Conservation (phyloP, 2,329 filamentous ascomycete genomes). For the Intubia oerlemansii region DNA sequence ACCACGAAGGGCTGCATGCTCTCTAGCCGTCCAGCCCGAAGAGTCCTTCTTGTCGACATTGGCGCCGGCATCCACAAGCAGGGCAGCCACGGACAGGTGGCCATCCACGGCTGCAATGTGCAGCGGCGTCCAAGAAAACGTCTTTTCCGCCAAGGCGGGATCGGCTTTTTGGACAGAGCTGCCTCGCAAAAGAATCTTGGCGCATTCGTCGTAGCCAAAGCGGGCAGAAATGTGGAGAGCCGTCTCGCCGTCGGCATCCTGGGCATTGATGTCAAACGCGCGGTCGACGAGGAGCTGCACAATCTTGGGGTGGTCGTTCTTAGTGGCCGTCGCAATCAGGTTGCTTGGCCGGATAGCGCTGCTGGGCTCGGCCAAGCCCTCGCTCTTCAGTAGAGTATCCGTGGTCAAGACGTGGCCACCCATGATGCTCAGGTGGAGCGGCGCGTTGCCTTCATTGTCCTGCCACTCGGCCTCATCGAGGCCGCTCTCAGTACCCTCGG, state of each 20-base stretch:
- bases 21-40: slow-evolving; percentile 84
- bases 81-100: slow-evolving; percentile 49
- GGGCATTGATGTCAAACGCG: slow-evolving; percentile 83
- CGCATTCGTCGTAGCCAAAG: slow-evolving; percentile 68
- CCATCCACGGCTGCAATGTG: slow-evolving; percentile 87
- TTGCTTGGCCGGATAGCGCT: too few species aligned
- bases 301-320: slow-evolving; percentile 67
- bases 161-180: slow-evolving; percentile 47
- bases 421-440: slow-evolving; percentile 78
- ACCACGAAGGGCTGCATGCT: slow-evolving; percentile 78
- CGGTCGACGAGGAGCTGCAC: slow-evolving; percentile 76
- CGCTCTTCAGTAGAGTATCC: slow-evolving; percentile 55
- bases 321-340: slow-evolving; percentile 72
- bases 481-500: slow-evolving; percentile 46
- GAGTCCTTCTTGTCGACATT: slow-evolving; percentile 56
- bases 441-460: slow-evolving; percentile 76
- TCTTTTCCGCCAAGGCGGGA: slow-evolving; percentile 42
- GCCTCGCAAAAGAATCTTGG: slow-evolving; percentile 51
- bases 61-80: slow-evolving; percentile 60
- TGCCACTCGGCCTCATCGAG: slow-evolving; percentile 84
- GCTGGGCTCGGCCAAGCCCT: slow-evolving; percentile 27
- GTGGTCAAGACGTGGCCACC: slow-evolving; percentile 80
- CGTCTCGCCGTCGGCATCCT: slow-evolving; percentile 75
- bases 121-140: slow-evolving; percentile 87
- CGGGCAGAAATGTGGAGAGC: slow-evolving; percentile 81